A percentile compares a stretch with the other conserved stretches of the same genome.
Evolutionary conservation across 169 alveolate genomes (phyloP).

Genomic region (Eimeria acervulina): DNA sequence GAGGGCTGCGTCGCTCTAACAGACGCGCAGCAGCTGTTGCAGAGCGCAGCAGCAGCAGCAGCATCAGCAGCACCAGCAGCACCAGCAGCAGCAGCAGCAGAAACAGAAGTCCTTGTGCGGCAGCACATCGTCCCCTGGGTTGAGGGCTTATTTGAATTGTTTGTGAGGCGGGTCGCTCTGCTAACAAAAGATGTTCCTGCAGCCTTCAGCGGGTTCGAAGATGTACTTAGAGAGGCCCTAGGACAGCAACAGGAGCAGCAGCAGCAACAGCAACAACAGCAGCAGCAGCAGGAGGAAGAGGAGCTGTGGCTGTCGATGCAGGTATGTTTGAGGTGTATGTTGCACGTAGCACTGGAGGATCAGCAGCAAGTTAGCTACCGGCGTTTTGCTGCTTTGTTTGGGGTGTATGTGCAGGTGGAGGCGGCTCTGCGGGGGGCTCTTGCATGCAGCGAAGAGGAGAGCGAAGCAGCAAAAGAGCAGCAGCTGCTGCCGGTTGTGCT

Average conservation of each 20-base stretch:
- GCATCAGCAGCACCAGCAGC: constrained; percentile 35
- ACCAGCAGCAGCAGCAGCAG: constrained; percentile 40
- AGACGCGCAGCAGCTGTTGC: constrained; percentile 74
- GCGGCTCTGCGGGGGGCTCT: constrained; percentile 14
- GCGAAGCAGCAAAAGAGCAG: not conserved
- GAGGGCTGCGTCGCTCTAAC: constrained; percentile 79
- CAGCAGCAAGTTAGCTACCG: too few relatives aligned
- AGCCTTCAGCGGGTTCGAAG: constrained; percentile 27
- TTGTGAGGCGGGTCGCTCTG: not conserved
- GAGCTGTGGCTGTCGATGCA: not conserved
- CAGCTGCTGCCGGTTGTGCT: constrained; percentile 36
- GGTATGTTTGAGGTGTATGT: not conserved
- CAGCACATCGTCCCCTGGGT: constrained; percentile 56
- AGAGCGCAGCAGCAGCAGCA: constrained; percentile 67
- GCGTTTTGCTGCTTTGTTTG: not conserved
- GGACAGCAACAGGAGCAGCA: not conserved
- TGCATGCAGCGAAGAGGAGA: not conserved
- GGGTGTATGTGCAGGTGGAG: constrained; percentile 5
- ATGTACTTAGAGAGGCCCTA: not conserved
- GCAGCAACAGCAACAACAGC: not conserved
- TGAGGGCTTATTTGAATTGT: constrained; percentile 55
- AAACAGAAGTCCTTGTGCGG: not conserved
- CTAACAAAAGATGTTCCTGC: constrained; percentile 58
- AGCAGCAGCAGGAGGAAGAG: not conserved
- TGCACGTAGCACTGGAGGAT: too few relatives aligned